Base-by-base conservation (phyloP, 306 rosid species). In the Cercis canadensis region DNA sequence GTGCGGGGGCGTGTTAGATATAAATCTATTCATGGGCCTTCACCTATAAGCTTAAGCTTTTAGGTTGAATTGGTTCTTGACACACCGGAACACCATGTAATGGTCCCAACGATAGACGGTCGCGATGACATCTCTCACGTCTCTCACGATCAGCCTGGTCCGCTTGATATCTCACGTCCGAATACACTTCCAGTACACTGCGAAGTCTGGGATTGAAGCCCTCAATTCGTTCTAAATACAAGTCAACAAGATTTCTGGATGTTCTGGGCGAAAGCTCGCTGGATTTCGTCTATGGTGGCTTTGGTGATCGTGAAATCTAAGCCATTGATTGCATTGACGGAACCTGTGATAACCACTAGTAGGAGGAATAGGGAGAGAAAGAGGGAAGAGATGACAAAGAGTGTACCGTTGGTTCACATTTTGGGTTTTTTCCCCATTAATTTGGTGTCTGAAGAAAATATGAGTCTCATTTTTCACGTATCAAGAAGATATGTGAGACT, bases 1-100 rank as follows among this genome's bases (percentile, higher is more conserved):
- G n/a, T n/a, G n/a, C n/a, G n/a, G n/a, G n/a, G n/a, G n/a, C n/a
- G n/a, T n/a, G n/a, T n/a, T n/a, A n/a, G n/a, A n/a, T n/a, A n/a
- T n/a, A n/a, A n/a, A n/a, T n/a, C n/a, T n/a, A n/a, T n/a, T n/a
- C n/a, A n/a, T n/a, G n/a, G n/a, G n/a, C n/a, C n/a, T n/a, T n/a
- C n/a, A n/a, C n/a, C n/a, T n/a, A n/a, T n/a, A n/a, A n/a, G n/a
- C n/a, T n/a, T n/a, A n/a, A n/a, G n/a, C n/a, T n/a, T n/a, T n/a
- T n/a, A n/a, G n/a, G n/a, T n/a, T n/a, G n/a, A n/a, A n/a, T n/a
- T n/a, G n/a, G n/a, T n/a, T n/a, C n/a, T n/a, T n/a, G n/a, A n/a
- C n/a, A n/a, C n/a, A n/a, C 70, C 8, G 96, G 96, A 5, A 87
- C 56, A 7, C 92, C 96, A 24, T 89, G 96, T 18, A 87, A 74